Base-by-base conservation (phyloP, 352 stramenopile genomes). In the Globisporangium echinulatum region DNA sequence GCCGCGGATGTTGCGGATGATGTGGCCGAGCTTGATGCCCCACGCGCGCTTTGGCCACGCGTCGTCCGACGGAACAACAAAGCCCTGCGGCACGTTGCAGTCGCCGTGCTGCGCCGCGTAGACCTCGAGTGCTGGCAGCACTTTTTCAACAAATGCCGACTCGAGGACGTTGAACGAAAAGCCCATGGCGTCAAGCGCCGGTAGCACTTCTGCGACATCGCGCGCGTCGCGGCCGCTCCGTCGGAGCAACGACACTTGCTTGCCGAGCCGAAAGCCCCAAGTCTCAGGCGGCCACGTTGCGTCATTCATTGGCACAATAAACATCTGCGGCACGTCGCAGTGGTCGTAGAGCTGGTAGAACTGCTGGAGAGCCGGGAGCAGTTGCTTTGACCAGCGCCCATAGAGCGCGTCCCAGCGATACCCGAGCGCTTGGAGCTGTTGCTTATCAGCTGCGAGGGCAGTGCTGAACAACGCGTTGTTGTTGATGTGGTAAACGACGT, bases 1-100 rank as follows among this genome's bases (percentile, higher is more conserved):
- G 38, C 66, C 76, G 56, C 92, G 87, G 64, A 98, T 97, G 47
- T 92, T 87, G 71, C 92, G 91, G 1, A 97, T 89, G 10, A 85
- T 81, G 51, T 92, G 83, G 15, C 91, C 92, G 19, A 98, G 74
- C 50, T 92, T 85, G 25, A 97, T 77, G 7, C 90, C 90, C 76
- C 84, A 89, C 7, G 85, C 82, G 52, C 85, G 71, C 52, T 84
- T 71, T 11, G 89, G 86, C 88, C 89, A 98, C 14, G 77, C 64
- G 7, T 71, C 65, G 40, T 81, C 74, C 38, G 74, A 77, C 25
- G 90, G 88, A 1, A 98, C 85, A 25, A 91, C 83, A 65, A 96
- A 98, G n/a, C 83, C 80, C 68, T 95, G 79, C 17, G 90, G 87
- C 3, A 98, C 88, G 53, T 94, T 75, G 37, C 92, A 79, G 66